Base-by-base conservation (phyloP, 192 early-diverging fungal genomes). In the Coemansia sp. region DNA sequence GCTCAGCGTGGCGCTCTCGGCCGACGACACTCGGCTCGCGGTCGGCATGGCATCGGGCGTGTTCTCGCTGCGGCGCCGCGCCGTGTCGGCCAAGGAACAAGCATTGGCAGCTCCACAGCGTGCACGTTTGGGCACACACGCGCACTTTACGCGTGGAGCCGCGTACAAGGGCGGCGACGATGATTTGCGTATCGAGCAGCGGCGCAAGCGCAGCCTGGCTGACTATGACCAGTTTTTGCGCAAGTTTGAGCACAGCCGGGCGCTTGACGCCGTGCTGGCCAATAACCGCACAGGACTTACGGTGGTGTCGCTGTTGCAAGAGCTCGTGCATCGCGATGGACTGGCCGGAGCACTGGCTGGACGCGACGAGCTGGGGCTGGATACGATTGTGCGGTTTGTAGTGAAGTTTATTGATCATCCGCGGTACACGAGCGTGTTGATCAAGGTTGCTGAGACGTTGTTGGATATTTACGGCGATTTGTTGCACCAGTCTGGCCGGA, bases 1-100 rank as follows among this genome's bases (percentile, higher is more conserved):
- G 23, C 84, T 94, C 63, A 91, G 90, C 75, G 77, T 98, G 59
- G 94, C 84, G n/a, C 79, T 97, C 43, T 96, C 94, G 78, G 89
- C 95, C 15, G 87, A 94, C 69, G 91, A 95, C 67, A 91, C 92
- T 11, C 88, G 90, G 60, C 75, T 99, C 58, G 93, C 87, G 0
- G 93, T 92, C 21, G 97, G 97, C 62, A 98, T 96, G 94, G 85
- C 91, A 45, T 88, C 86, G 37, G 94, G 97, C 35, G 78, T 93
- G 37, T 83, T 99, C 5, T 90, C 92, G 37, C 86, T 97, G 59
- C 91, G 92, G 50, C 88, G 90, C 58, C 86, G 95, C 51, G 82
- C 86, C n/a, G 83, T 90, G 15, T 89, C 93, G 63, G 85, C 89
- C 29, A 83, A 85, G 39, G 94, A 96, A 63, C 70, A 82, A 57